Conservation (phyloP, 495 filamentous ascomycete species). For the Aspergillus asperescens region DNA sequence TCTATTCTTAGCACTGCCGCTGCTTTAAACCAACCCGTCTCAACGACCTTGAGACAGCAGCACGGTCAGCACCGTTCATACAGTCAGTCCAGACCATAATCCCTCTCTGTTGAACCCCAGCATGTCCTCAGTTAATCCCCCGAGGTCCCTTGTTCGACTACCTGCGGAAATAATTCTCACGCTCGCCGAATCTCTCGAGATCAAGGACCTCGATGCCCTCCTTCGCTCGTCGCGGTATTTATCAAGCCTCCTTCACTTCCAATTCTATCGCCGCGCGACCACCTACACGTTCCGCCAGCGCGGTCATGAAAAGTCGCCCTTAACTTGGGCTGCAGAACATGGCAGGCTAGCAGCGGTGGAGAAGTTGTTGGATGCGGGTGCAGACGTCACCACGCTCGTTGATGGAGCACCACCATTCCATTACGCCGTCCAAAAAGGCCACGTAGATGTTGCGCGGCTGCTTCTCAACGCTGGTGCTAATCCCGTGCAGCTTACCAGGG, state of each 20-base stretch:
- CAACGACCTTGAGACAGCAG: no score
- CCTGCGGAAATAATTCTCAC: not conserved
- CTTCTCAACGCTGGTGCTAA: not conserved
- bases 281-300: not conserved
- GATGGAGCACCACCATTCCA: not conserved
- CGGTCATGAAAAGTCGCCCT: not conserved
- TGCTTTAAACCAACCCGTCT: no score
- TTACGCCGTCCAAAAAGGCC: not conserved
- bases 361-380: not conserved
- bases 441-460: not conserved
- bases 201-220: not conserved
- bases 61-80: no score
- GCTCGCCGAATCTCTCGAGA: not conserved
- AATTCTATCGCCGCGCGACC: not conserved
- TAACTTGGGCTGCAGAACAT: not conserved
- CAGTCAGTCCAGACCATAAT: no score
- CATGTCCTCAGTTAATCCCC: not conserved
- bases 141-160: not conserved
- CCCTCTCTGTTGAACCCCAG: no score
- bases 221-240: not conserved
- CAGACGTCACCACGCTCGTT: not conserved
- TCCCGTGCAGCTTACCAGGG: not conserved
- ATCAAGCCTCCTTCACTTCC: not conserved
- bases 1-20: no score
- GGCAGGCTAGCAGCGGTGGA: not conserved